Evolutionary conservation across 2,329 filamentous ascomycete genomes (phyloP), one percentile per base, ranked within the genome.

Genomic region (Aspergillus sp.): DNA sequence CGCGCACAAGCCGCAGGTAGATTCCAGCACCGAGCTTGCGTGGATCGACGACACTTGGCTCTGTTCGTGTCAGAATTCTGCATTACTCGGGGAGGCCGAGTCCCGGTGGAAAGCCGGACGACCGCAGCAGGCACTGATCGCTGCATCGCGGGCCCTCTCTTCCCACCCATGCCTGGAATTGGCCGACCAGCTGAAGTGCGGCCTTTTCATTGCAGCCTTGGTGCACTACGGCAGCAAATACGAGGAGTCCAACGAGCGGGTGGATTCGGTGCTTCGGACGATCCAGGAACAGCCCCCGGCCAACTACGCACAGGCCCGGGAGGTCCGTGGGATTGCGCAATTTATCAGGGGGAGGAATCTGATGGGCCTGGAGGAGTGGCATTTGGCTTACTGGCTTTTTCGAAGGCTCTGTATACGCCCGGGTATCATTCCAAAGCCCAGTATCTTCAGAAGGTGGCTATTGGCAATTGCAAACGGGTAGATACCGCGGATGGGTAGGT

Each of bases 31-130:
- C 12, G n/a, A 15, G 29, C 5, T 43, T 7, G 17, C 32, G 13
- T 39, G 39, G 40, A 42, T 50, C 15, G 29, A 36, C 11, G 30
- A 44, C 24, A 34, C 40, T 20, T 49, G 45, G 45, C 28, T 43
- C 16, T 43, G 36, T 14, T 37, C 37, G n/a, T 10, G 24, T 6
- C 15, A 25, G 12, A 30, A 29, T 8, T 33, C 33, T 3, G n/a
- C 25, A 8, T 25, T 37, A 5, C 33, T 48, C 8, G 15, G 34
- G 20, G 29, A 40, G 2, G 38, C 41, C 10, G 45, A 50, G 29
- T 13, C 30, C 8, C 20, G 24, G 3, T 48, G 41, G 44, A 29
- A 32, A 32, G 14, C 27, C 1, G 38, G 28, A 13, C 10, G 34
- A 6, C 32, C 39, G 3, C 29, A 43, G 10, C 26, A 24, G 13